Base-by-base conservation (phyloP, 1,284 basidiomycete species). In the Anthracocystis setariae region DNA sequence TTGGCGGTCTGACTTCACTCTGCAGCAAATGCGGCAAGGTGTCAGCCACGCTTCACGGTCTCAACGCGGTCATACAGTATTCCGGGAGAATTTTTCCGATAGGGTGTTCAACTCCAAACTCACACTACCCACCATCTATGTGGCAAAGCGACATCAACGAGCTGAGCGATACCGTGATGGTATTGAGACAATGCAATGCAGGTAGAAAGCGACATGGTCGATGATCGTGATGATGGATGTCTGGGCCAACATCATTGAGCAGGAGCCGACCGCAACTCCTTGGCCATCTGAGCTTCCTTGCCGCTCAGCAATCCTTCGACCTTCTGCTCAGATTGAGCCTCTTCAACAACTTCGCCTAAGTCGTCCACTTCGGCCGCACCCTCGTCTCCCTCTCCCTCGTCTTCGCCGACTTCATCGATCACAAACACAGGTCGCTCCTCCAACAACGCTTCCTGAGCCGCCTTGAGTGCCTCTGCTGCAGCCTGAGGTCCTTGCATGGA, bases 391-490 rank as follows among this genome's bases (percentile, higher is more conserved):
- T 75, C 74, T 1, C 60, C 61, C 21, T 77, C 70, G 4, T 69
- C 67, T 15, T 65, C 72, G 20, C 63, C 66, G 2, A 76, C 73
- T 40, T 77, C 77, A 33, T 79, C 77, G n/a, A 79, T 79, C 9
- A 79, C 64, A 62, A 79, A 79, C 3, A 73, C 72, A 15, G 62
- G 60, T 18, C 77, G 65, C 27, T 79, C 75, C 35, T 77, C 73
- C 35, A 69, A 44, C 10, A 79, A 51, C 8, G 77, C 68, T 37
- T 74, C 75, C 43, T 77, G 73, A 7, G 77, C 77, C 2, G 70
- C 75, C 10, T 74, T 62, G 27, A 79, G 45, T 17, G 65, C 77
- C 20, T 70, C 77, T 12, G 76, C 68, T 9, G 77, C 77, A 5
- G 71, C 77, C 12, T 65, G 62, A 1, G 77, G 73, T 17, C 76